A percentile compares a stretch with the other conserved stretches of the same genome.
Conservation (phyloP, 2,329 filamentous ascomycete genomes). For the Colletotrichum graminicola region DNA sequence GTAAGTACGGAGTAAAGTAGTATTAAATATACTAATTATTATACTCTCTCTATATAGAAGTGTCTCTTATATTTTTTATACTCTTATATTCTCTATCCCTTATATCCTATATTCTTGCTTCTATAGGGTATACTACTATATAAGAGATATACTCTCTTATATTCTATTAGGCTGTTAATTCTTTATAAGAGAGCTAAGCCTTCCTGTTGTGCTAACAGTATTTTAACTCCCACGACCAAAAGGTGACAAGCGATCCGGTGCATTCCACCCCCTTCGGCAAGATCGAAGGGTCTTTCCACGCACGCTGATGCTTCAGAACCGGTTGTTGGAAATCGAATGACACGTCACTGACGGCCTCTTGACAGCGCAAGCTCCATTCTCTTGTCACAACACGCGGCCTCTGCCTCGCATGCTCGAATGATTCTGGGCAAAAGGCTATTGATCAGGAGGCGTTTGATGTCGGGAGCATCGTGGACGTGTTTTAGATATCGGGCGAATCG, state of each 20-base stretch:
- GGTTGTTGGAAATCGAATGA: conserved; percentile 30
- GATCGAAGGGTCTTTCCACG: conserved; percentile 1
- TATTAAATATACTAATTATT: no score
- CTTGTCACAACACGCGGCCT: conserved; percentile 13
- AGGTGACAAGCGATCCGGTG: neutral
- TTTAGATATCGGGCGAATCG: conserved; percentile 29
- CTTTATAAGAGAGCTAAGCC: no score
- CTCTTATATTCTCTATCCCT: no score
- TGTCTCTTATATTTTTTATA: no score
- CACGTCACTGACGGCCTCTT: conserved; percentile 31
- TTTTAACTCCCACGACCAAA: conserved; percentile 18
- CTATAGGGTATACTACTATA: no score
- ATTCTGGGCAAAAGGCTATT: neutral
- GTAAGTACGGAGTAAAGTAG: no score
- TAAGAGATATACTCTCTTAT: no score
- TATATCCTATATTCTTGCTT: no score
- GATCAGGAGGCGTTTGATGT: neutral
- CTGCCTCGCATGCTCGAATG: conserved; percentile 12
- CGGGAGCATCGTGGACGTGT: conserved; percentile 2
- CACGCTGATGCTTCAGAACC: conserved; percentile 23
- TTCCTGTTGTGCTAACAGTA: no score
- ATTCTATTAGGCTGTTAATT: no score
- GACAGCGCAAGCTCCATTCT: conserved; percentile 13
- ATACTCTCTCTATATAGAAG: no score
- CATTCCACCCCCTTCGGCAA: neutral